A percentile compares a stretch with the other conserved stretches of the same genome.
Evolutionary conservation across 352 stramenopile species (phyloP).

Genomic region (Globisporangium sylvaticum): DNA sequence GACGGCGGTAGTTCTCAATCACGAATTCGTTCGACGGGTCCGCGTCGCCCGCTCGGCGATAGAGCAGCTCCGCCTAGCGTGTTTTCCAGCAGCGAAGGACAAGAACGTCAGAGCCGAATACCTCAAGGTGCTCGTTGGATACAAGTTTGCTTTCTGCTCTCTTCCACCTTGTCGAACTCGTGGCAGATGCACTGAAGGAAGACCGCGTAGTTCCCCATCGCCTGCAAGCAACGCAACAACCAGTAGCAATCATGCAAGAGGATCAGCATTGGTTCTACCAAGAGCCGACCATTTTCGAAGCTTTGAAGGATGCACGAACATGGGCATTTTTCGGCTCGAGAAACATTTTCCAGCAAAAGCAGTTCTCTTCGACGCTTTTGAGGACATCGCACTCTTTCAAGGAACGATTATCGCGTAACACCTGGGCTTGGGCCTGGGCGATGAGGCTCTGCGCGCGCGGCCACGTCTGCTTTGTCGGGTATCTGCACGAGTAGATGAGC

Average conservation of each 20-base stretch:
- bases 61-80: conserved; percentile 52
- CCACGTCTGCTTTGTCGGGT: conserved; percentile 56
- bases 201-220: conserved; percentile 58
- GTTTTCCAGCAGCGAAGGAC: too few species aligned
- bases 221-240: conserved; percentile 20
- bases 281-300: neutral
- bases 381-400: conserved; percentile 11
- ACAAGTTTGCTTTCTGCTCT: neutral
- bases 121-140: neutral
- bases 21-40: conserved; percentile 44
- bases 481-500: conserved; percentile 56
- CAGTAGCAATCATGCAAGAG: too few species aligned
- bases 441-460: conserved; percentile 35
- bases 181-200: conserved; percentile 53
- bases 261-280: too few species aligned
- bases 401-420: neutral
- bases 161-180: conserved; percentile 63
- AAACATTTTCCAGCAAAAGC: conserved; percentile 64
- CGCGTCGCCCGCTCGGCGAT: conserved; percentile 54
- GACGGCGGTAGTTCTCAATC: conserved; percentile 55
- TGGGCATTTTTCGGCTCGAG: conserved; percentile 46
- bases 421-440: conserved; percentile 18
- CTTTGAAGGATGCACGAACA: conserved; percentile 20
- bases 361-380: conserved; percentile 41
- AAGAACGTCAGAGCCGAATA: neutral